Percentiles rank a stretch among this genome's conserved stretches.
Evolutionary conservation across 2,329 filamentous ascomycete genomes (phyloP).

Genomic region (Colletotrichum endophyticum): DNA sequence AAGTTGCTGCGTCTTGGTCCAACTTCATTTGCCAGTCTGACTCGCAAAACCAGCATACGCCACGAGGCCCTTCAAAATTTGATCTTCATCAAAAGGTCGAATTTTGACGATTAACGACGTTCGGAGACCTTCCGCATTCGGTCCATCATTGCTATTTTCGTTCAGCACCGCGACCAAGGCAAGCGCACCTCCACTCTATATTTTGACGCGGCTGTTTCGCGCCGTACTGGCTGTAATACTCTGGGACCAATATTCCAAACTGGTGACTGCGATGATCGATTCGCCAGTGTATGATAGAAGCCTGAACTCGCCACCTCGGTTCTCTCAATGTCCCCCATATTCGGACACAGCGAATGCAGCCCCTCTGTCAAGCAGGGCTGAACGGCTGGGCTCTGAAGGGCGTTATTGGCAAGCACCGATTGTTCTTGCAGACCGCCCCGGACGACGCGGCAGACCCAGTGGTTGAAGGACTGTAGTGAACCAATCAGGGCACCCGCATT

Average conservation of each 20-base stretch:
- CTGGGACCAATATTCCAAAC: neutral
- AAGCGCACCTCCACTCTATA: neutral
- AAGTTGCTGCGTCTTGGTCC: neutral
- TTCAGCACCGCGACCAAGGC: neutral
- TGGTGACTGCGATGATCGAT: neutral
- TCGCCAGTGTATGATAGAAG: neutral
- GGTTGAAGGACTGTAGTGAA: neutral
- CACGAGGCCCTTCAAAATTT: neutral
- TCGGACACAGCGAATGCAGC: neutral
- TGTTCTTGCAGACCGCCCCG: neutral
- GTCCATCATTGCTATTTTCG: neutral
- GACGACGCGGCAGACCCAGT: neutral
- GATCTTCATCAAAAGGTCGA: neutral
- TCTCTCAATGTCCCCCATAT: neutral
- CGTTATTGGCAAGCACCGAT: neutral
- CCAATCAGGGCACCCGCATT: constrained; percentile 5
- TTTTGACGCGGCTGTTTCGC: neutral
- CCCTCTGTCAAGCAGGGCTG: neutral
- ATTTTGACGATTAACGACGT: neutral
- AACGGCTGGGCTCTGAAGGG: neutral
- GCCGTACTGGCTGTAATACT: neutral
- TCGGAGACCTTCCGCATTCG: neutral
- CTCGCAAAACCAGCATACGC: neutral
- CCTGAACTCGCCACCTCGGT: neutral
- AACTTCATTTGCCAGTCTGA: neutral